Conservation (phyloP, 306 rosid species). For the Lathyrus sativus region DNA sequence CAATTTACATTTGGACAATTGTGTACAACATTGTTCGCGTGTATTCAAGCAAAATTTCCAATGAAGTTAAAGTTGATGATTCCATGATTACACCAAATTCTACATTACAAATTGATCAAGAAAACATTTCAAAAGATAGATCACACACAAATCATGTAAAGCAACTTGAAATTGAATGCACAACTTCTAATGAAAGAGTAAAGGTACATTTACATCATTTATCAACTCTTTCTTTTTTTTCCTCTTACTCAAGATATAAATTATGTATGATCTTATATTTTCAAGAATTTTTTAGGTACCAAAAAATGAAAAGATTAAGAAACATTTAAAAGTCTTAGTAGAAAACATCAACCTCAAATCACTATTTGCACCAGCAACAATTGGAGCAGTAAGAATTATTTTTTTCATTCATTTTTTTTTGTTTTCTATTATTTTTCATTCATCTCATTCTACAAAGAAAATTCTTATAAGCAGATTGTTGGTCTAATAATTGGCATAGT, state of each 20-base stretch:
- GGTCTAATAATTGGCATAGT: conserved; percentile 48
- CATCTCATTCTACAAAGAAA: background rate
- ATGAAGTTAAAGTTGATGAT: conserved; percentile 27
- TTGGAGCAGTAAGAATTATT: conserved; percentile 38
- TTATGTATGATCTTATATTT: conserved; percentile 31
- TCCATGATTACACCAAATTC: conserved; percentile 10
- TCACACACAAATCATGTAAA: conserved; percentile 29
- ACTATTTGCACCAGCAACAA: conserved; percentile 43
- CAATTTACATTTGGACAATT: conserved; percentile 44
- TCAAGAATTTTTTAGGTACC: conserved; percentile 33
- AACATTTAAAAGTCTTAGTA: conserved; percentile 8
- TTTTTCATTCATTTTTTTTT: background rate
- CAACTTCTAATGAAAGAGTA: conserved; percentile 4
- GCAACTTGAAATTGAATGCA: conserved; percentile 41
- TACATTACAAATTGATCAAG: conserved; percentile 24
- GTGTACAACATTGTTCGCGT: conserved; percentile 46
- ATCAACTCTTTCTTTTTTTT: background rate
- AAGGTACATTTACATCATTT: conserved; percentile 31
- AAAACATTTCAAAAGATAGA: conserved; percentile 30
- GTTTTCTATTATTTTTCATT: background rate
- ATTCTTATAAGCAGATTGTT: conserved; percentile 30
- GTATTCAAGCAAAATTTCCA: conserved; percentile 31
- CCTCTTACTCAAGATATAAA: background rate
- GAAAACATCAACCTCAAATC: conserved; percentile 37
- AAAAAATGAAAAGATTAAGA: conserved; percentile 20